Conservation (phyloP, 176 grass and related monocot species). For the Bonia amplexicaulis region DNA sequence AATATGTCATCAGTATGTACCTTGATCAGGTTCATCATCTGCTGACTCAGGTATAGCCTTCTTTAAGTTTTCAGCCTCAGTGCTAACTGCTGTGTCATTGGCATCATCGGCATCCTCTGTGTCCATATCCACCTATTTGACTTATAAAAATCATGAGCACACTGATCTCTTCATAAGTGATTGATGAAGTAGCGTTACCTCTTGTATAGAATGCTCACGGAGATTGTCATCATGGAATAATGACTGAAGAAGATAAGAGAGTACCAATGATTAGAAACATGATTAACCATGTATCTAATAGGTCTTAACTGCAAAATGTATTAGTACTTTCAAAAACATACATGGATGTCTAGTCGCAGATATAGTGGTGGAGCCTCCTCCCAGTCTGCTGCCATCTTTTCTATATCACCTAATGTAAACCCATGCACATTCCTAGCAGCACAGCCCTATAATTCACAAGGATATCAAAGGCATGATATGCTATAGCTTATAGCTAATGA, state of each 20-base stretch:
- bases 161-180: slow-evolving; percentile 4
- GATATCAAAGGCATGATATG: slow-evolving; percentile 28
- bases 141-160: slow-evolving; percentile 1
- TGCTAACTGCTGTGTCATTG: slow-evolving; percentile 23
- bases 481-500: neutral
- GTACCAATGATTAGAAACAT: slow-evolving; percentile 23
- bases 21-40: slow-evolving; percentile 32
- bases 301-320: neutral
- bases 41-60: slow-evolving; percentile 26
- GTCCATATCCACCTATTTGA: slow-evolving; percentile 94
- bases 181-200: slow-evolving; percentile 50
- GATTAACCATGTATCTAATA: slow-evolving; percentile 15
- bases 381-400: slow-evolving; percentile 86
- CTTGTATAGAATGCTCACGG: slow-evolving; percentile 76
- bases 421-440: slow-evolving; percentile 92
- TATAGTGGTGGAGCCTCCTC: slow-evolving; percentile 88
- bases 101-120: slow-evolving; percentile 57
- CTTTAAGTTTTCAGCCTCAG: slow-evolving; percentile 31
- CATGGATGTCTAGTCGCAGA: slow-evolving; percentile 76
- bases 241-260: slow-evolving; percentile 55
- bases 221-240: slow-evolving; percentile 81
- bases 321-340: slow-evolving; percentile 27
- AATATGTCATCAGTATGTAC: slow-evolving; percentile 25
- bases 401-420: slow-evolving; percentile 68
- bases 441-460: slow-evolving; percentile 58